Conservation (phyloP, 306 rosid genomes). For the Argentina anserina region DNA sequence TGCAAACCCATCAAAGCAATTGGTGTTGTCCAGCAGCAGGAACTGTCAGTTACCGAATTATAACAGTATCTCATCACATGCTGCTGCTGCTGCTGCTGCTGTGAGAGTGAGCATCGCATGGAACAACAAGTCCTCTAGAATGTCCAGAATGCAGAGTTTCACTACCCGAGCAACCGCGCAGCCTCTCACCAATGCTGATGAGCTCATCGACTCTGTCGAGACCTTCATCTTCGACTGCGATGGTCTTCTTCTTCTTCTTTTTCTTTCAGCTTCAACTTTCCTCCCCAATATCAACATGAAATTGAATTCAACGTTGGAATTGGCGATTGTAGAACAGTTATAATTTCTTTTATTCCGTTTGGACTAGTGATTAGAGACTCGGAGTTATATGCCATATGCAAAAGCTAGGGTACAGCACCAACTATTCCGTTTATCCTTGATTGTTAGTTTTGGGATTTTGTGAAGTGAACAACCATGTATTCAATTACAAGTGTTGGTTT, state of each 20-base stretch:
- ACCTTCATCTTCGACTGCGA: constrained; percentile 96
- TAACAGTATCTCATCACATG: constrained; percentile 11
- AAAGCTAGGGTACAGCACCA: no score
- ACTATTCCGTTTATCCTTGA: not conserved
- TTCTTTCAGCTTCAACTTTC: not conserved
- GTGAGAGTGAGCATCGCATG: constrained; percentile 15
- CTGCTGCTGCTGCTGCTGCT: not conserved
- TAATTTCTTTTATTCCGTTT: not conserved
- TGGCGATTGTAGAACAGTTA: not conserved
- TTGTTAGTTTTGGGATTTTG: not conserved
- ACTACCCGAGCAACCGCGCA: constrained; percentile 62
- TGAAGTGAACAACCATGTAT: not conserved
- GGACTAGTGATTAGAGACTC: not conserved
- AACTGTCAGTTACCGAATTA: constrained; percentile 26
- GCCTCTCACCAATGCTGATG: constrained; percentile 73
- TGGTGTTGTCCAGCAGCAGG: constrained; percentile 10
- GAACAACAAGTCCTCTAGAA: constrained; percentile 30
- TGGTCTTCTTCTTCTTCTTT: constrained; percentile 32
- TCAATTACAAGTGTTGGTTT: not conserved
- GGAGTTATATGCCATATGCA: not conserved
- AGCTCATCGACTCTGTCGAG: constrained; percentile 85
- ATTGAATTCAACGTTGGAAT: no score
- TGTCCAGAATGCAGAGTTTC: constrained; percentile 46
- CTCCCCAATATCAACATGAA: no score
- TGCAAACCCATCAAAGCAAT: constrained; percentile 28